Conservation (phyloP, 2,329 filamentous ascomycete species). For the Sarocladium kiliense region DNA sequence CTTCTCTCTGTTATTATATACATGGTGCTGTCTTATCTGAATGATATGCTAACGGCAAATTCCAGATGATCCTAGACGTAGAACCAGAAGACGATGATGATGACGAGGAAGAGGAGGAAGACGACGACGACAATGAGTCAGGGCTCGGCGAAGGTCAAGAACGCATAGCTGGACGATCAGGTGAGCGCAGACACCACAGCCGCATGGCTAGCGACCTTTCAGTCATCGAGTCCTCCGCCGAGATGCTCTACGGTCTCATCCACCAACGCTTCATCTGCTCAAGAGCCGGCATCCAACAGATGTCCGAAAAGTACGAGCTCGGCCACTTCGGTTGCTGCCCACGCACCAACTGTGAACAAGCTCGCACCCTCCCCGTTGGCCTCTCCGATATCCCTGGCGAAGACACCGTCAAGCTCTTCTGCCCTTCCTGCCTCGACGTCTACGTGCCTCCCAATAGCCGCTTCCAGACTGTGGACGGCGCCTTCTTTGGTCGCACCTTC, state of each 20-base stretch:
- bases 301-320: constrained; percentile 98
- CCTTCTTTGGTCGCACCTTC: constrained; percentile 97
- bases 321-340: constrained; percentile 95
- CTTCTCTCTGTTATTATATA: neutral
- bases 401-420: constrained; percentile 98
- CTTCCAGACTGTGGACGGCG: constrained; percentile 95
- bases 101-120: constrained; percentile 74
- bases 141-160: constrained; percentile 55
- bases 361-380: constrained; percentile 87
- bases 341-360: constrained; percentile 86
- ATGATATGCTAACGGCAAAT: neutral
- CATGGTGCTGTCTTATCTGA: neutral
- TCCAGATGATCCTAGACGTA: constrained; percentile 91
- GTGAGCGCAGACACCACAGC: constrained; percentile 71
- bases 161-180: constrained; percentile 34
- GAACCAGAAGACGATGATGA: constrained; percentile 94
- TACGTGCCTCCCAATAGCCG: constrained; percentile 96
- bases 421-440: constrained; percentile 91
- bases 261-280: constrained; percentile 99
- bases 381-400: constrained; percentile 91
- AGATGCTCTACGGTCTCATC: constrained; percentile 95
- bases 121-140: constrained; percentile 68
- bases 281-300: constrained; percentile 92
- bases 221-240: constrained; percentile 95
- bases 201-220: constrained; percentile 89